Evolutionary conservation across 306 rosid genomes (phyloP).

Genomic region (Herpetospermum pedunculosum): DNA sequence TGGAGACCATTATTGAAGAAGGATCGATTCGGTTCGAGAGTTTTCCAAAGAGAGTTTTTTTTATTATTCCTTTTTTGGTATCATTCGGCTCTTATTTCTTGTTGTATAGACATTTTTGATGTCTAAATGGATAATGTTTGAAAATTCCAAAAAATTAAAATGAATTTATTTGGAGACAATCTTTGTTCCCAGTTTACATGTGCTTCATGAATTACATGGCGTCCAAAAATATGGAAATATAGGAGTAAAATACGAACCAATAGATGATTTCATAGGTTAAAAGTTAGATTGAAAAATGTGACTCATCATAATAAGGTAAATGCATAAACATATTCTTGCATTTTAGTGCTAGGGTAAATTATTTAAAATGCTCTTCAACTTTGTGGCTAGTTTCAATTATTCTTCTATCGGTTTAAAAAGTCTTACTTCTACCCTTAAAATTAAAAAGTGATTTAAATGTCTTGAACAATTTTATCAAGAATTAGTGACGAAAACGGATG

Average conservation of each 20-base stretch:
- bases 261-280: too few relatives aligned
- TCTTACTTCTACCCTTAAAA: too few relatives aligned
- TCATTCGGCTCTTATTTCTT: background rate
- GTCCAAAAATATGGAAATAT: background rate
- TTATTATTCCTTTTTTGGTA: slow-evolving; percentile 3
- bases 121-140: background rate
- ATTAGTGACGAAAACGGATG: too few relatives aligned
- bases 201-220: background rate
- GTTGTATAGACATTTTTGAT: background rate
- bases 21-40: slow-evolving; percentile 1
- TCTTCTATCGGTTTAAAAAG: too few relatives aligned
- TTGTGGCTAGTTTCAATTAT: too few relatives aligned
- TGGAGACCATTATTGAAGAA: slow-evolving; percentile 62
- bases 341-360: too few relatives aligned
- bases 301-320: too few relatives aligned
- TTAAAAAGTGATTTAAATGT: too few relatives aligned
- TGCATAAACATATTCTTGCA: too few relatives aligned
- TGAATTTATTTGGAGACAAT: background rate
- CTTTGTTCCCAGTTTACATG: background rate
- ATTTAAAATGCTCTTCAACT: too few relatives aligned
- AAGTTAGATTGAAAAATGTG: too few relatives aligned
- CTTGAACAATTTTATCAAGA: too few relatives aligned
- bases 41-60: background rate
- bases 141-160: background rate
- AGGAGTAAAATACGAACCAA: background rate